Evolutionary conservation across 495 filamentous ascomycete genomes (phyloP).

Genomic region (Hyaloscypha variabilis): DNA sequence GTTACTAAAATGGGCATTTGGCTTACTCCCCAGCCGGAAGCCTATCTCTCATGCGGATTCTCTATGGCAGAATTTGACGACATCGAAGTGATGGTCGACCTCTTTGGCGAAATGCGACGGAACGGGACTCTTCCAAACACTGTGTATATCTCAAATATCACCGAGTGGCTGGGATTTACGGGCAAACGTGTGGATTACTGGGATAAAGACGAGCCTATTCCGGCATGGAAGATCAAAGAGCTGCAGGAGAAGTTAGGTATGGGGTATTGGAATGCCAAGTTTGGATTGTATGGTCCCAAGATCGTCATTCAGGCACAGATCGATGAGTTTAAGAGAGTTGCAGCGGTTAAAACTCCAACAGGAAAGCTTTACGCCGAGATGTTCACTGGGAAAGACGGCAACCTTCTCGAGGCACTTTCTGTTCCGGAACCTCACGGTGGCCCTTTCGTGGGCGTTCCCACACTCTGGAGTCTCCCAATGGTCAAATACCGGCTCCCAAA

Average conservation of each 20-base stretch:
- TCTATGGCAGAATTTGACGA: conserved; percentile 50
- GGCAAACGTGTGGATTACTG: conserved; percentile 47
- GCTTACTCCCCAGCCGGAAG: conserved; percentile 49
- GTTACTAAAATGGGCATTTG: conserved; percentile 52
- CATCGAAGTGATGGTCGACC: conserved; percentile 46
- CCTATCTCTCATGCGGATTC: conserved; percentile 52
- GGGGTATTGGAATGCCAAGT: conserved; percentile 50
- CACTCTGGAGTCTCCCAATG: not conserved
- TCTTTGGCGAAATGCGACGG: conserved; percentile 39
- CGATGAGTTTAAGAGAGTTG: conserved; percentile 42
- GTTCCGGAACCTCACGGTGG: conserved; percentile 29
- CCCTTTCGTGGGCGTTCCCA: not conserved
- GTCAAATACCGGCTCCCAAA: not conserved
- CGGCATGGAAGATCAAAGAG: not conserved
- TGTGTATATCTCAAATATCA: conserved; percentile 32
- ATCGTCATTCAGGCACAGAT: conserved; percentile 48
- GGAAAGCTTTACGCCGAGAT: conserved; percentile 40
- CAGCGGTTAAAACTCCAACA: conserved; percentile 37
- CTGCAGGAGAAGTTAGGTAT: conserved; percentile 28
- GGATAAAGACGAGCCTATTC: conserved; percentile 35
- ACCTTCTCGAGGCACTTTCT: conserved; percentile 39
- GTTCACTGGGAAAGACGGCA: conserved; percentile 40
- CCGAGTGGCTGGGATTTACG: conserved; percentile 46
- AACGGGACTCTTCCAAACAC: conserved; percentile 5
- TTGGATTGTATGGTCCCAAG: conserved; percentile 48